Percentiles rank a stretch among this genome's conserved stretches.
phyloP scores from a whole-genome alignment of 163 green algal species.

The Volvox carteri region DNA sequence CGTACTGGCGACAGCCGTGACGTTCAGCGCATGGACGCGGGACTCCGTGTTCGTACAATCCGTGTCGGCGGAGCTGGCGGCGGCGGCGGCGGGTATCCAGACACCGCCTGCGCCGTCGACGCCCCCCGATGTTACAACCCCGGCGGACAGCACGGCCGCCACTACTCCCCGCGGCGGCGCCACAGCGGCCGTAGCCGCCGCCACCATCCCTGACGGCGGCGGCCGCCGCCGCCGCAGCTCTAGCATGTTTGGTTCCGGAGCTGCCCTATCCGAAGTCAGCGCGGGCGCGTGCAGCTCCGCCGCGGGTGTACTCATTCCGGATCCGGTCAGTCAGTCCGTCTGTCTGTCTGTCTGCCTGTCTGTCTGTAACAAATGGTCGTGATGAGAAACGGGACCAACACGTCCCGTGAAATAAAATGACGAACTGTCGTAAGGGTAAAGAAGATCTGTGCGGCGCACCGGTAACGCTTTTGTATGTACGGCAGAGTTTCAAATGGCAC shows the following conservation, averaged over 20 bases:
- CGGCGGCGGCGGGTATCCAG: neutral
- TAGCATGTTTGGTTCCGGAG: neutral
- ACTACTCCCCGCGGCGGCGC: neutral
- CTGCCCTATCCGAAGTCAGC: neutral
- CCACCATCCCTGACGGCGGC: neutral
- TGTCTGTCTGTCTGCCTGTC: too few species aligned
- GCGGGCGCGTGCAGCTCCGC: neutral
- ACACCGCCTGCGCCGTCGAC: neutral
- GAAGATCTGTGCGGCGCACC: too few species aligned
- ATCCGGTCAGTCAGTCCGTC: conserved; percentile 31
- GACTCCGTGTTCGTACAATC: neutral
- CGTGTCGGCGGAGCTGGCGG: neutral
- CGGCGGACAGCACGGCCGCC: neutral
- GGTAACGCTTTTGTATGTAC: too few species aligned
- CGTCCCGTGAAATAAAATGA: too few species aligned
- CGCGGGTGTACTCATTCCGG: conserved; percentile 26
- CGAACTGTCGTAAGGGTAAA: too few species aligned
- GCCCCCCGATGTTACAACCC: neutral
- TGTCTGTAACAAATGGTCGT: too few species aligned
- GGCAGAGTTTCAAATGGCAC: too few species aligned
- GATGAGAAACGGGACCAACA: too few species aligned
- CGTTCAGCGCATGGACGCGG: neutral
- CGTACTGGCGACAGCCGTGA: neutral
- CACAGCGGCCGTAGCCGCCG: too few species aligned
- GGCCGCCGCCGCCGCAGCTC: neutral